phyloP scores from a whole-genome alignment of 768 basidiomycete genomes.

The Mrakia blollopis region DNA sequence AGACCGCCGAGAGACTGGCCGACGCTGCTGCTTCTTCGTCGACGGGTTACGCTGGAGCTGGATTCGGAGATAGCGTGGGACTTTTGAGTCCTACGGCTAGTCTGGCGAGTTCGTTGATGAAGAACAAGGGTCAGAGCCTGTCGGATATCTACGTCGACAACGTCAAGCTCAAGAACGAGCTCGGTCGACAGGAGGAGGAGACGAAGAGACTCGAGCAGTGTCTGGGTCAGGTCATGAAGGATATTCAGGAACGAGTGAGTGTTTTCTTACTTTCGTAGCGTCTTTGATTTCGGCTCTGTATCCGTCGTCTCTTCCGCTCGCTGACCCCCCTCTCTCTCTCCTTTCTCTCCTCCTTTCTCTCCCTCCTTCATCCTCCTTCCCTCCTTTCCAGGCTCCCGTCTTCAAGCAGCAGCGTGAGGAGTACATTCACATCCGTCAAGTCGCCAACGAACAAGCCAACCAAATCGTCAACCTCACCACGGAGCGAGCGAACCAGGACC shows the following conservation, averaged over 20 bases:
- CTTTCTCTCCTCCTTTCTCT: neutral
- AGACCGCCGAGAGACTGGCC: constrained; percentile 36
- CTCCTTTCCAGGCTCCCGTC: constrained; percentile 65
- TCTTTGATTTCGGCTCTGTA: neutral
- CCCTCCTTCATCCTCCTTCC: constrained; percentile 3
- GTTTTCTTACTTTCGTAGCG: neutral
- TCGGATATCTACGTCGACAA: constrained; percentile 92
- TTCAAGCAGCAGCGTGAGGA: constrained; percentile 84
- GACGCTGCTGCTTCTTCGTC: constrained; percentile 26
- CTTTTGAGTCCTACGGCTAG: constrained; percentile 78
- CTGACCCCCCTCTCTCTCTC: neutral
- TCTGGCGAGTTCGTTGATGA: constrained; percentile 63
- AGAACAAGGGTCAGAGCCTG: constrained; percentile 73
- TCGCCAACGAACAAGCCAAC: constrained; percentile 70
- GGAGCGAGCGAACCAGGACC: constrained; percentile 51
- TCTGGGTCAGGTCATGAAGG: constrained; percentile 69
- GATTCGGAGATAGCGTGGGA: constrained; percentile 51
- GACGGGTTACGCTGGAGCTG: constrained; percentile 48
- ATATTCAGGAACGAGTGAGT: constrained; percentile 84
- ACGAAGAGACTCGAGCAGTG: constrained; percentile 79
- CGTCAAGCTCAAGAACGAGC: constrained; percentile 76
- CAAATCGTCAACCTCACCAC: constrained; percentile 70
- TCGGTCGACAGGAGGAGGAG: constrained; percentile 69
- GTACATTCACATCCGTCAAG: constrained; percentile 74
- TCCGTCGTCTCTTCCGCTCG: constrained; percentile 19